phyloP scores from a whole-genome alignment of 139 green algal species.

The Chara braunii region DNA sequence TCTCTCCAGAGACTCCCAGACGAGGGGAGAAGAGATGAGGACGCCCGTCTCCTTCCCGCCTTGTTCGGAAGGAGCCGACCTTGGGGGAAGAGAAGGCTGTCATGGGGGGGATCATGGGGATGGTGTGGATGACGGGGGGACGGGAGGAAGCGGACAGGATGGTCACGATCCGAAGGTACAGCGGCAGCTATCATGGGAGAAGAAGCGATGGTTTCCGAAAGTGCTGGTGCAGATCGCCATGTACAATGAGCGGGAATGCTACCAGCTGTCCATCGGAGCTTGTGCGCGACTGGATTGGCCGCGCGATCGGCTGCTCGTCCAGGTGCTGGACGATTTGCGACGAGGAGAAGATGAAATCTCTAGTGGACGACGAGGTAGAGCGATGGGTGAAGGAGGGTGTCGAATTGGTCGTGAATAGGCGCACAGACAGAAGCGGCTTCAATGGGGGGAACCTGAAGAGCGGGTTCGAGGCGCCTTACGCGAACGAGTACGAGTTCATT shows the following conservation, averaged over 20 bases:
- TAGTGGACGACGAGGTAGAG: constrained; percentile 42
- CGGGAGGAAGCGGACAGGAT: too few relatives aligned
- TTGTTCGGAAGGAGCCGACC: too few relatives aligned
- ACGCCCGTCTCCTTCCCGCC: too few relatives aligned
- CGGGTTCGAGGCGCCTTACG: constrained; percentile 25
- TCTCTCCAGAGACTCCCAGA: too few relatives aligned
- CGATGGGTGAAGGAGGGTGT: constrained; percentile 52
- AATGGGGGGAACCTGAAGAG: constrained; percentile 24
- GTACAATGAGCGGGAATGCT: constrained; percentile 45
- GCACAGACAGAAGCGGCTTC: constrained; percentile 55
- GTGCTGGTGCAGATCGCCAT: constrained; percentile 41
- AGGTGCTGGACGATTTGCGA: constrained; percentile 78
- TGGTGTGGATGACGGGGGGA: too few relatives aligned
- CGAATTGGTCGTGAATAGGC: constrained; percentile 51
- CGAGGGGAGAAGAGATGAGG: too few relatives aligned
- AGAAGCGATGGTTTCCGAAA: too few relatives aligned
- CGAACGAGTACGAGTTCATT: constrained; percentile 54
- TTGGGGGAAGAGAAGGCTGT: too few relatives aligned
- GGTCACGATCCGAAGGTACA: too few relatives aligned
- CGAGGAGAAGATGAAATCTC: constrained; percentile 52
- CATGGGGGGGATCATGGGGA: too few relatives aligned
- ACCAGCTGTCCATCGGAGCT: constrained; percentile 70
- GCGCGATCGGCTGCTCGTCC: constrained; percentile 51
- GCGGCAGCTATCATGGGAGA: too few relatives aligned
- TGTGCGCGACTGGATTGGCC: constrained; percentile 70